phyloP scores from a whole-genome alignment of 768 basidiomycete species.

The Cystofilobasidium macerans region DNA sequence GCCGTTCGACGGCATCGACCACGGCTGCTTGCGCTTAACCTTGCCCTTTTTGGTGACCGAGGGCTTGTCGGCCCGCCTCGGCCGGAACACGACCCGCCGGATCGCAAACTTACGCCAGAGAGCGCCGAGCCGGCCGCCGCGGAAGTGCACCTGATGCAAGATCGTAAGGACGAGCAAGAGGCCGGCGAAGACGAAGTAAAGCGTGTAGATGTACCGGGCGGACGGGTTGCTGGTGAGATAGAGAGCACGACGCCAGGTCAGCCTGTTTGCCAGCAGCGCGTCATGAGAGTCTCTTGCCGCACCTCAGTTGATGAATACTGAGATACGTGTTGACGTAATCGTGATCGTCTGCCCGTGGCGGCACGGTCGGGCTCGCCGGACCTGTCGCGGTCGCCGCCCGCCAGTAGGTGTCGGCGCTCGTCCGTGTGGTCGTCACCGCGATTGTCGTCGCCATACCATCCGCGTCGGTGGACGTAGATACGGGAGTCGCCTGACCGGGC shows the following conservation, averaged over 20 bases:
- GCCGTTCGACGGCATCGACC: constrained; percentile 50
- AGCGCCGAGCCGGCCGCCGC: constrained; percentile 43
- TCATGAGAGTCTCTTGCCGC: constrained; percentile 10
- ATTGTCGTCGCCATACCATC: not conserved
- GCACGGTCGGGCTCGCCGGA: constrained; percentile 34
- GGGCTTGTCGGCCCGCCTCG: constrained; percentile 2
- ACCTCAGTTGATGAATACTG: constrained; percentile 37
- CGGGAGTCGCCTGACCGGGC: not conserved
- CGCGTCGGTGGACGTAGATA: not conserved
- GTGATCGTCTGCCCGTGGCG: constrained; percentile 31
- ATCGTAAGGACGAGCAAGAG: constrained; percentile 33
- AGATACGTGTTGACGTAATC: constrained; percentile 37
- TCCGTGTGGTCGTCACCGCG: not conserved
- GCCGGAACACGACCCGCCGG: constrained; percentile 37
- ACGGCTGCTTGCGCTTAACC: constrained; percentile 17
- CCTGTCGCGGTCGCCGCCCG: constrained; percentile 23
- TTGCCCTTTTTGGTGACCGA: constrained; percentile 9
- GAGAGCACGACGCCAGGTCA: too few relatives aligned
- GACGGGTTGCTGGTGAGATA: constrained; percentile 32
- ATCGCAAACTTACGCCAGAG: constrained; percentile 52
- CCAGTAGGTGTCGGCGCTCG: constrained; percentile 10
- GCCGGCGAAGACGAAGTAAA: constrained; percentile 35
- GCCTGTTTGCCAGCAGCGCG: not conserved
- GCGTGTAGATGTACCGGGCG: constrained; percentile 36
- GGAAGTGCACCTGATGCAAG: constrained; percentile 34